Base-by-base conservation (phyloP, 2,329 filamentous ascomycete species). In the Fusarium cyanostomum region DNA sequence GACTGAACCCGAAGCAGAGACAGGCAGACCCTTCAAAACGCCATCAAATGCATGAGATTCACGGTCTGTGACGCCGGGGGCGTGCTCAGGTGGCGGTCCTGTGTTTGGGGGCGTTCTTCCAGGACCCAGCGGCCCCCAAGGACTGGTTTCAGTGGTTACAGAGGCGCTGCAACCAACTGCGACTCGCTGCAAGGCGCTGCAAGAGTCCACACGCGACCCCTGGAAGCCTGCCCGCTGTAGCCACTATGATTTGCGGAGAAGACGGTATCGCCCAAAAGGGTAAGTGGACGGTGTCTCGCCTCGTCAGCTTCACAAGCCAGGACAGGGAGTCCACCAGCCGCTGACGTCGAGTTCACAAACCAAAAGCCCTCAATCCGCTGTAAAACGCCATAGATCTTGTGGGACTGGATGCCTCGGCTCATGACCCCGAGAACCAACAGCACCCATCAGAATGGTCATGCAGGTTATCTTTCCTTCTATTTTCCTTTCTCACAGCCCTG, bases 241-340 rank as follows among this genome's bases (percentile, higher is more conserved):
- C 39, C 45, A 58, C 61, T 53, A 16, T 28, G 39, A 53, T 66
- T 66, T 66, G 62, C 62, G 62, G 62, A 62, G 62, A 55, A 64
- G 39, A 43, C 34, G 42, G 52, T 48, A 34, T 62, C 52, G 52
- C 51, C 62, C 41, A 42, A 35, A 66, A 55, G 45, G 54, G 62
- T 58, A 66, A 66, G 62, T 59, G 59, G 62, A 64, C 34, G 41
- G 39, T 64, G 33, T 35, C 15, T 27, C n/a, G 50, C 58, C 52
- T 56, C 61, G 30, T 46, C 56, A 52, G 34, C 21, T 31, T 44
- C 18, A 44, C 38, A 37, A 52, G 39, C 30, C 42, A 38, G 37
- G 16, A 15, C 16, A 15, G 50, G 39, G 39, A 45, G 43, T 46
- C 31, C 27, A 50, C 50, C 49, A 66, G 62, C 62, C 59, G 50